These are phyloP conservation scores for Sonneratia caseolaris DNA, from an alignment of 345 rosid genomes.

Conservation along the genomic window DNA sequence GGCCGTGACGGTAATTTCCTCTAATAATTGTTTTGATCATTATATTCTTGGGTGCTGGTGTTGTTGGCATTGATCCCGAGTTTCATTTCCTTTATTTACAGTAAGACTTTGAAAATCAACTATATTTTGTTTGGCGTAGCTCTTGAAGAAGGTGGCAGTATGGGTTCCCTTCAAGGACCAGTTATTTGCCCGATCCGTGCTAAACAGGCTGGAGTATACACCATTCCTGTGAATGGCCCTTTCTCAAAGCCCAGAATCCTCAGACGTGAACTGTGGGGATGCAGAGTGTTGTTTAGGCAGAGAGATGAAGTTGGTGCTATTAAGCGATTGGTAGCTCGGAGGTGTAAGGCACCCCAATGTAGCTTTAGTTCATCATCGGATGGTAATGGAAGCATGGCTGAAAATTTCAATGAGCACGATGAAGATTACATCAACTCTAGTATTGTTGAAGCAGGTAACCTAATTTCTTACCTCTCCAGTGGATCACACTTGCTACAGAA, in stretches of 20 bases:
- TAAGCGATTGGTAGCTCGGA: slow-evolving; percentile 19
- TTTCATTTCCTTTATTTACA: not conserved
- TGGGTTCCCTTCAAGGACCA: slow-evolving; percentile 72
- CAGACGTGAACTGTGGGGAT: slow-evolving; percentile 38
- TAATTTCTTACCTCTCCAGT: not conserved
- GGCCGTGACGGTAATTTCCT: not conserved
- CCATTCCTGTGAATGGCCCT: slow-evolving; percentile 32
- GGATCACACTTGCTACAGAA: not conserved
- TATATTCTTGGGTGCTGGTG: not conserved
- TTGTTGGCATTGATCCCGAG: not conserved
- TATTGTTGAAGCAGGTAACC: slow-evolving; percentile 83
- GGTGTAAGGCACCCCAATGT: slow-evolving; percentile 34
- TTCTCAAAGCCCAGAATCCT: slow-evolving; percentile 22
- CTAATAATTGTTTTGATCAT: not conserved
- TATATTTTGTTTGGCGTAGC: not conserved
- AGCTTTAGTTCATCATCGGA: slow-evolving; percentile 80
- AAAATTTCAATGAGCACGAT: slow-evolving; percentile 75
- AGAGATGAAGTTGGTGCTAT: slow-evolving; percentile 20
- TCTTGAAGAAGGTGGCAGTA: slow-evolving; percentile 19
- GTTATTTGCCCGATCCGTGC: slow-evolving; percentile 63
- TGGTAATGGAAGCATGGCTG: slow-evolving; percentile 72
- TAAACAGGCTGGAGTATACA: slow-evolving; percentile 38
- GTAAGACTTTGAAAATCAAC: not conserved
- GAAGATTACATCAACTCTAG: slow-evolving; percentile 78
- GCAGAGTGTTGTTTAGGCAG: slow-evolving; percentile 20